Base-by-base conservation (phyloP, 495 filamentous ascomycete species). In the Arthonia radiata region DNA sequence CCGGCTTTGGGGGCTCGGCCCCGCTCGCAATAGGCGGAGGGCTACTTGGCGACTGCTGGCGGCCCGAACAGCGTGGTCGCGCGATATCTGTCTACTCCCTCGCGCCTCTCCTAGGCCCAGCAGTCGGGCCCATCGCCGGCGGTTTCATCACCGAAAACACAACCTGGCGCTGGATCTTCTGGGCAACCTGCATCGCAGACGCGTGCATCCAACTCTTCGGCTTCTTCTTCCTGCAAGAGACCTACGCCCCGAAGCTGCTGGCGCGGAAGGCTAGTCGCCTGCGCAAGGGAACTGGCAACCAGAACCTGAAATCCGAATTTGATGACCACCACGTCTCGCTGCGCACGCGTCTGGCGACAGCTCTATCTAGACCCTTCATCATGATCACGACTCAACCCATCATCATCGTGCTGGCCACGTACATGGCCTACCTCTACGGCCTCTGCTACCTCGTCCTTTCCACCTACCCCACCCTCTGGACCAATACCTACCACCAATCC, bases 371-470 rank as follows among this genome's bases (percentile, higher is more conserved):
- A 4, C 61, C 64, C 3, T 64, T 70, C 38, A 46, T 46, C 3
- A 44, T 72, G n/a, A 49, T 72, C 16, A 37, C 47, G 27, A 71
- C 67, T 0, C 64, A 74, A 33, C 37, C 56, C 14, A 70, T 68
- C 32, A 52, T 71, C 19, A 61, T 67, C 42, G 50, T 50, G 24
- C 46, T 74, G 6, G 57, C 68, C 4, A 17, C 59, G 5, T 71
- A 69, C 46, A 64, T 67, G 58, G 62, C 62, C 31, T 80, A 67
- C 39, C 44, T 71, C 19, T 80, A 73, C 46, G 74, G 72, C 2
- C 43, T 76, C 10, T 66, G 69, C 52, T 80, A 79, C 37, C 61
- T 81, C 3, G 56, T 76, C 24, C 53, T 79, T 4, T 61, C 67
- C 3, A 70, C 66, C 16, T 77, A 76, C 46, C 66, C 72, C 0